These are phyloP conservation scores for Hypoxylon sp. DNA, from an alignment of 2,329 filamentous ascomycete species.

Conservation along the genomic window DNA sequence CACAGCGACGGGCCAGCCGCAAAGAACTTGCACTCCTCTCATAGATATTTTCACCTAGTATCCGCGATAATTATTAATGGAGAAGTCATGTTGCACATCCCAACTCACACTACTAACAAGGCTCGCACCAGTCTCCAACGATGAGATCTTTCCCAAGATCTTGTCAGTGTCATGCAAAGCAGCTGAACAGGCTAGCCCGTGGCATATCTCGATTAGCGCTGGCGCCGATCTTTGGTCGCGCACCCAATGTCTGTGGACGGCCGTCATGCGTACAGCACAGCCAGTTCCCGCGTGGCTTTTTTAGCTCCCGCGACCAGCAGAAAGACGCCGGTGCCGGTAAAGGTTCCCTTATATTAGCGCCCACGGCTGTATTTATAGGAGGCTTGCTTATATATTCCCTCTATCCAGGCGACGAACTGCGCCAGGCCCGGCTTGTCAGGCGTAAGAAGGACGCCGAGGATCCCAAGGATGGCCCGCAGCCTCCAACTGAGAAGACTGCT, in stretches of 20 bases:
- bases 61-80: constrained; percentile 11
- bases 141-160: constrained; percentile 39
- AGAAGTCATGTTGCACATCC: constrained; percentile 38
- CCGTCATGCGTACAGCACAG: constrained; percentile 27
- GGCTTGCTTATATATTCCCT: constrained; percentile 55
- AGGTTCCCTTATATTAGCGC: constrained; percentile 46
- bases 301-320: constrained; percentile 41
- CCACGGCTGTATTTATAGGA: constrained; percentile 51
- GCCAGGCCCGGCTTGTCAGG: constrained; percentile 38
- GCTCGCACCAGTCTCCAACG: constrained; percentile 26
- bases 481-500: constrained; percentile 50
- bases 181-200: constrained; percentile 29
- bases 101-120: constrained; percentile 23
- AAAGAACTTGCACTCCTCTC: not conserved
- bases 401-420: constrained; percentile 55
- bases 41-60: not conserved
- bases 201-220: constrained; percentile 27
- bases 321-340: constrained; percentile 44
- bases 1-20: constrained; percentile 8
- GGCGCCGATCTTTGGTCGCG: constrained; percentile 29
- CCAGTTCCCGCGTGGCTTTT: constrained; percentile 45
- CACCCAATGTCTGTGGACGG: constrained; percentile 26
- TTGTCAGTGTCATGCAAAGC: constrained; percentile 28
- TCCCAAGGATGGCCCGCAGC: constrained; percentile 26
- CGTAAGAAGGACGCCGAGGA: constrained; percentile 31